Evolutionary conservation across 2,329 filamentous ascomycete species (phyloP), one percentile per base, ranked within the genome.

Genomic region (Penicillium aurantiogriseum): DNA sequence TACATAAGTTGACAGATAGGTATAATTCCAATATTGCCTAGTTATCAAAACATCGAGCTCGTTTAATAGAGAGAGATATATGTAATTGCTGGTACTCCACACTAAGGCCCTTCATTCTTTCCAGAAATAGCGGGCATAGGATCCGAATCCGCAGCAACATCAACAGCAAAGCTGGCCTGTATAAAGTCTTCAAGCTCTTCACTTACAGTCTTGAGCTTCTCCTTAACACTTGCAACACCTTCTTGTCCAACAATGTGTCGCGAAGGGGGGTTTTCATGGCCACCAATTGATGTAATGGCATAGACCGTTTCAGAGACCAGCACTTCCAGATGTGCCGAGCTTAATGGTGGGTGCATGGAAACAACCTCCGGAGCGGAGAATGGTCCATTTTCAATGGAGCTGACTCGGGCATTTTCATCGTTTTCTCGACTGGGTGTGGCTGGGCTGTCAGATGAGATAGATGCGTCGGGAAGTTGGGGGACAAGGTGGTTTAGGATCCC

Each of bases 111-210:
- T 21, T 58, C 57, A 9, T 51, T 54, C 39, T 45, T 47, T 15
- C 31, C 43, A 39, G 55, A 33, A 27, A 56, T 50, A 25, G 51
- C 49, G 62, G 65, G 44, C 48, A 60, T 33, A 36, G 66, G 61
- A 58, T 70, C 71, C 23, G 66, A 67, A 59, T 75, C 70, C 35
- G 63, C 64, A 39, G 69, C 70, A 58, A 77, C 75, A 72, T 96
- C 92, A 17, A 94, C 92, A 0, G 90, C 88, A 63, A 89, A 82
- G 68, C 92, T 97, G 27, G 92, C 88, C 67, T 96, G 91, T 29
- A 96, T 88, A 74, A 97, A 97, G 65, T 97, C 94, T 74, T 97
- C 94, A 56, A 97, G 78, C 77, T 97, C 94, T 73, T 97, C 92
- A 62, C 91, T 96, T 3, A 97, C 91, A 2, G 92, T 97, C 79